Evolutionary conservation across 441 rosid species (phyloP), one percentile per base, ranked within the genome.

Genomic region (Cnidoscolus chayamansa): DNA sequence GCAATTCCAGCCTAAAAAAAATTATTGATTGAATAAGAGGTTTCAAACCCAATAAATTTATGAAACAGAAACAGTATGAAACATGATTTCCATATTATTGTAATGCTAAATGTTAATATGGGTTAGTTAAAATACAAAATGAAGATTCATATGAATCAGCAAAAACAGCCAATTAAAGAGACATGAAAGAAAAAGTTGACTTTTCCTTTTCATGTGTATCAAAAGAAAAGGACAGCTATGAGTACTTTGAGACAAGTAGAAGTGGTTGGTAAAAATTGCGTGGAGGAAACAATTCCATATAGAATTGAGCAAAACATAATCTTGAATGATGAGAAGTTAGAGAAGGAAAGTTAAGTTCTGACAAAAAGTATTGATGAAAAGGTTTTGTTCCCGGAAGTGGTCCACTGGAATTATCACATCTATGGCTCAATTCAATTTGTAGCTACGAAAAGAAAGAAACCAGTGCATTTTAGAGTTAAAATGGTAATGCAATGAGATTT

Each of bases 401-500:
- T n/a, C 25, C 57, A 54, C 25, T 54, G 5, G 25, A 17, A 30
- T 19, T 56, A 1, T 60, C 20, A 35, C 17, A 7, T 32, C 11
- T 6, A 15, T 16, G 19, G 16, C 43, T 57, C 4, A 43, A 32
- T 60, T 17, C 2, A 32, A 5, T 60, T 60, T 60, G 4, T 32
- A 16, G 16, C 15, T 31, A 13, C 10, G 32, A 60, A 60, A 60
- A 40, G 62, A 30, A 0, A 10, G 37, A 30, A 59, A n/a, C 13
- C n/a, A 25, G 3, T 7, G 0, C 10, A 10, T 31, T 31, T 7
- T 32, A 10, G 11, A 60, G 32, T 60, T 32, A 13, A n/a, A 32
- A 60, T 1, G 45, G 17, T 60, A 32, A 60, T 60, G 47, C 45
- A 60, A 32, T 60, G 64, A 60, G n/a, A 32, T 55, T n/a, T 55